Evolutionary conservation across 2,329 filamentous ascomycete species (phyloP), one percentile per base, ranked within the genome.

Genomic region (Ophiocordyceps sinensis): DNA sequence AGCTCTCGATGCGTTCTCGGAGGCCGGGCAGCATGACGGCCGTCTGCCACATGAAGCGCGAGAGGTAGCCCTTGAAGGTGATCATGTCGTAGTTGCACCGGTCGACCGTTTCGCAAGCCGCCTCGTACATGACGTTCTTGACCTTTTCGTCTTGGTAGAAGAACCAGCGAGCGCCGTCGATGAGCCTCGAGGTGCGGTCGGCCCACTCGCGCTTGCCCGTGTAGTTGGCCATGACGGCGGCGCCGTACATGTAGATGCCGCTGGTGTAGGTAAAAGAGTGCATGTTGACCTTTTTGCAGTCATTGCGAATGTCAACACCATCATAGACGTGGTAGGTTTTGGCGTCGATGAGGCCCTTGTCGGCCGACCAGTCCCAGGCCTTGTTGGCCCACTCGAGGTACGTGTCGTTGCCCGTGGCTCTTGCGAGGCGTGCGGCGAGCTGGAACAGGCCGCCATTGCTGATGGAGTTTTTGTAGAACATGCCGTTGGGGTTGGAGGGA

Each of bases 401-500:
- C 0, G 73, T 80, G 39, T 70, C 57, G 51, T 84, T 79, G 14
- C 75, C 76, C 0, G 79, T 84, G 44, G 75, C 78, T 37, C 79
- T 74, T 23, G 79, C 82, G 13, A 89, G 68, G 15, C 85, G 79
- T 1, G 85, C 83, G 4, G 81, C 79, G 12, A 94, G 69, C 52
- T 88, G 81, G 59, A 93, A 88, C 55, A 91, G 77, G n/a, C 78
- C 79, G 35, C 83, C 85, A 57, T 91, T 91, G 45, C 79, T 79
- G 50, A 88, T 75, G 6, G 78, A 72, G 63, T 89, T 89, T 62
- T 88, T 91, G 71, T 93, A 91, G 53, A 77, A 71, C 56, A 87
- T 79, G 13, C 85, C 86, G 46, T 77, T 77, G 37, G 66, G 64
- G 55, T 93, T 89, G 51, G 73, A 75, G 1, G 71, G 63, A 57